Conservation (phyloP, 768 basidiomycete genomes). For the Macrolepiota fuliginosa region DNA sequence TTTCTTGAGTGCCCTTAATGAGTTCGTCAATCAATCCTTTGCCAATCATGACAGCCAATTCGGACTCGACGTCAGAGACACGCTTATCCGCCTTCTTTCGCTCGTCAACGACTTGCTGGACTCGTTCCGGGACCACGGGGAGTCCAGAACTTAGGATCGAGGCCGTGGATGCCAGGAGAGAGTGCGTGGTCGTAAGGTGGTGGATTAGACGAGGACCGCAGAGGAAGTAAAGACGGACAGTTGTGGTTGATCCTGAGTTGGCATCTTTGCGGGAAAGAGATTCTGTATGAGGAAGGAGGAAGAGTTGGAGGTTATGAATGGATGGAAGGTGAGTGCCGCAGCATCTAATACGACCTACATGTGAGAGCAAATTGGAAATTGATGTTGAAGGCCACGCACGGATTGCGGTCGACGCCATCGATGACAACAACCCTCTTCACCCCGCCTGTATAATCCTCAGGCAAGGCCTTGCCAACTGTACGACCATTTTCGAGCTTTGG, state of each 20-base stretch:
- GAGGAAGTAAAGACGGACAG: constrained; percentile 78
- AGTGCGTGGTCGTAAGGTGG: constrained; percentile 59
- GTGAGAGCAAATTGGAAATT: neutral
- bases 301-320: constrained; percentile 69
- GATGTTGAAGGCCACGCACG: constrained; percentile 40
- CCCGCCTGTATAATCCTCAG: constrained; percentile 72
- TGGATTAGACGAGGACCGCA: constrained; percentile 74
- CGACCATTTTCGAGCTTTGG: constrained; percentile 44
- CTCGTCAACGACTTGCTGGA: constrained; percentile 63
- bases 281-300: constrained; percentile 70
- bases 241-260: constrained; percentile 45
- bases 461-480: constrained; percentile 56
- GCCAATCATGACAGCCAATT: constrained; percentile 55
- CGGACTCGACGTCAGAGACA: constrained; percentile 64
- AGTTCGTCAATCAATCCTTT: constrained; percentile 36
- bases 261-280: constrained; percentile 44
- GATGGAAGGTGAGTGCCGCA: constrained; percentile 84
- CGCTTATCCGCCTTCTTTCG: constrained; percentile 67
- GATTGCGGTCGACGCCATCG: constrained; percentile 77
- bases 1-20: constrained; percentile 16
- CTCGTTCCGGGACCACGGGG: constrained; percentile 64
- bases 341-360: constrained; percentile 42
- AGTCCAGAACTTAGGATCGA: constrained; percentile 66
- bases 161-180: constrained; percentile 52
- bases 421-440: constrained; percentile 81